A percentile compares a stretch with the other conserved stretches of the same genome.
phyloP scores from a whole-genome alignment of 768 basidiomycete species.

The Collybiopsis luxurians region DNA sequence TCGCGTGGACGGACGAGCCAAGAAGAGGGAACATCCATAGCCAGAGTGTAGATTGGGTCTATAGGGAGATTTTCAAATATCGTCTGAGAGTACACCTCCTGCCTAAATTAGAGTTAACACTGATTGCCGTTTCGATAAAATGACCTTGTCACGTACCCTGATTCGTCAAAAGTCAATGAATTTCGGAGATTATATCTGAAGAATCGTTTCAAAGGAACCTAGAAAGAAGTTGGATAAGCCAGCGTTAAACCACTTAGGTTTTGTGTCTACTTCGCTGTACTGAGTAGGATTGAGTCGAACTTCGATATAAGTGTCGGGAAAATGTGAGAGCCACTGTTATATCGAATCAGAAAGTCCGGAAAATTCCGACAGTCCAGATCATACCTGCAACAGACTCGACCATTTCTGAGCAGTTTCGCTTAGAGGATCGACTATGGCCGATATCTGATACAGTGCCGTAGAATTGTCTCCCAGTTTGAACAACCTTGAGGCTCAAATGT shows the following conservation, averaged over 20 bases:
- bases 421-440: slow-evolving; percentile 78
- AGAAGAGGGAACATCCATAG: slow-evolving; percentile 84
- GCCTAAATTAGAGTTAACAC: slow-evolving; percentile 30
- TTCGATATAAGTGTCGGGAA: slow-evolving; percentile 66
- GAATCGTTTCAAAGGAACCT: slow-evolving; percentile 92
- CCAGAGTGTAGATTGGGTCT: slow-evolving; percentile 91
- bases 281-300: slow-evolving; percentile 76
- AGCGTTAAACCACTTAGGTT: no score
- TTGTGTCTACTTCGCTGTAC: slow-evolving; percentile 60
- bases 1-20: slow-evolving; percentile 94
- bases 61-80: slow-evolving; percentile 72
- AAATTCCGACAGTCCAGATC: neutral
- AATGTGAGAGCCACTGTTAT: slow-evolving; percentile 57
- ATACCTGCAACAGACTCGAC: slow-evolving; percentile 74
- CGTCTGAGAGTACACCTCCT: slow-evolving; percentile 56
- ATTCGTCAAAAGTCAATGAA: slow-evolving; percentile 52
- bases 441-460: slow-evolving; percentile 67
- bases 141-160: slow-evolving; percentile 1
- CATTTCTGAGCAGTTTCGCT: slow-evolving; percentile 85
- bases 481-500: slow-evolving; percentile 38
- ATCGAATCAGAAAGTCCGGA: neutral
- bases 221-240: neutral
- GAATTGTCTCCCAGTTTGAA: slow-evolving; percentile 68
- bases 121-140: neutral
- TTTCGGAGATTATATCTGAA: slow-evolving; percentile 76